phyloP scores from a whole-genome alignment of 257 asterid genomes.

The Solanum chmielewskii region DNA sequence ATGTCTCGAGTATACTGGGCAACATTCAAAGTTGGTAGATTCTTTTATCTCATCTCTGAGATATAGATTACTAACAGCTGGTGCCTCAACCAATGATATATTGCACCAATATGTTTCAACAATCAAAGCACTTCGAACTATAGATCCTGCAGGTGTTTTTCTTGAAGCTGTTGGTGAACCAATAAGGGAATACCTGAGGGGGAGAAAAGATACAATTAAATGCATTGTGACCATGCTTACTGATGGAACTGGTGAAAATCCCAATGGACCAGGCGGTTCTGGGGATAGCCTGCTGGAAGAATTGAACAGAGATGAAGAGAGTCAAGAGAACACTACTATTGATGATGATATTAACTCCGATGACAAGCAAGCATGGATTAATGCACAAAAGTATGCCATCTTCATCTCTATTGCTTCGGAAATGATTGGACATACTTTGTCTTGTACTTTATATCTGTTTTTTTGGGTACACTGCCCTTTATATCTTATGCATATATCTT shows the following conservation, averaged over 20 bases:
- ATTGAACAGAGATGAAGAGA: conserved; percentile 91
- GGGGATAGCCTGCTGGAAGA: conserved; percentile 99
- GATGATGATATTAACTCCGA: conserved; percentile 72
- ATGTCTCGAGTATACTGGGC: conserved; percentile 93
- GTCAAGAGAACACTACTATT: conserved; percentile 57
- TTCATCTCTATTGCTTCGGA: background rate
- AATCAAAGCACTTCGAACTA: conserved; percentile 92
- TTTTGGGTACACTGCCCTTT: background rate
- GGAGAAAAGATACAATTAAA: conserved; percentile 93
- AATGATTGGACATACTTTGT: background rate
- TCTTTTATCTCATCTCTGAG: conserved; percentile 79
- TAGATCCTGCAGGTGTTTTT: conserved; percentile 95
- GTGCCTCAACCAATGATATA: conserved; percentile 96
- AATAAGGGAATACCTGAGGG: conserved; percentile 87
- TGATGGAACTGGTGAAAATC: conserved; percentile 85
- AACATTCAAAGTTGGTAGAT: conserved; percentile 93
- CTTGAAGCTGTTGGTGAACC: conserved; percentile 99
- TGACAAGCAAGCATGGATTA: conserved; percentile 94
- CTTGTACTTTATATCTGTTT: background rate
- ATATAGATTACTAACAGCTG: conserved; percentile 91
- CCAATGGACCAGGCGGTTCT: conserved; percentile 59
- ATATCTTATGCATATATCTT: conserved; percentile 14
- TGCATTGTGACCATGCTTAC: conserved; percentile 98
- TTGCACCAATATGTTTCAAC: conserved; percentile 90
- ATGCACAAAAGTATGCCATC: conserved; percentile 54